Evolutionary conservation across 441 rosid species (phyloP).

Genomic region (Breynia disticha): DNA sequence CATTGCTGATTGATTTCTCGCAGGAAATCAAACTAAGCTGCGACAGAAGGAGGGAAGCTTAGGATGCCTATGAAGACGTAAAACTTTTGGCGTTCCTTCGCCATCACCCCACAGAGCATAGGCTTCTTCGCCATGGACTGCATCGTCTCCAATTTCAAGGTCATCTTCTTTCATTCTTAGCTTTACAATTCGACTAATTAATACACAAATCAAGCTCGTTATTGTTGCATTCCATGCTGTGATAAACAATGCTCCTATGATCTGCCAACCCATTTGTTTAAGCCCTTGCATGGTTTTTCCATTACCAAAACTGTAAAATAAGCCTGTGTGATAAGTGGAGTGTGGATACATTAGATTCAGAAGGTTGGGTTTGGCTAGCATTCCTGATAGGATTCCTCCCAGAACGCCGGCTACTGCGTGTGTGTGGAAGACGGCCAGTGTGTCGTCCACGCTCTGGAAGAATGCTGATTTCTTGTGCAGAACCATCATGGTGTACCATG

Average conservation of each 20-base stretch:
- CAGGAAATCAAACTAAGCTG: not conserved
- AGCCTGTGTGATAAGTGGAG: slow-evolving; percentile 21
- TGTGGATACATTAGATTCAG: slow-evolving; percentile 16
- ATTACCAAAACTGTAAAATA: slow-evolving; percentile 20
- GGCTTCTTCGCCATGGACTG: slow-evolving; percentile 56
- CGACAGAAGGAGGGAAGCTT: slow-evolving; percentile 24
- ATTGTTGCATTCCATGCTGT: slow-evolving; percentile 32
- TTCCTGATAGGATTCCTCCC: slow-evolving; percentile 39
- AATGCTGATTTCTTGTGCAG: slow-evolving; percentile 38
- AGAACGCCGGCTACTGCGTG: slow-evolving; percentile 50
- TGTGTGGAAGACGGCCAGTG: slow-evolving; percentile 56
- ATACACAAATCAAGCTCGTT: slow-evolving; percentile 45
- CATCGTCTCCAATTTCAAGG: slow-evolving; percentile 47
- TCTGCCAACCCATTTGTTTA: slow-evolving; percentile 29
- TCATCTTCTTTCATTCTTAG: slow-evolving; percentile 45
- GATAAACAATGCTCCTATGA: slow-evolving; percentile 34
- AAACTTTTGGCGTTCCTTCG: slow-evolving; percentile 26
- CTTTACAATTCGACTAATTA: slow-evolving; percentile 31
- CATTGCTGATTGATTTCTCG: not conserved
- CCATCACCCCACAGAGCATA: slow-evolving; percentile 51
- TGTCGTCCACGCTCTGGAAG: slow-evolving; percentile 58
- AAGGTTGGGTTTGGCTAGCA: slow-evolving; percentile 35
- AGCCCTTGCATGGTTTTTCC: slow-evolving; percentile 21
- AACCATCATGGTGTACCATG: slow-evolving; percentile 65
- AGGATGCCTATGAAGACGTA: slow-evolving; percentile 14